phyloP scores from a whole-genome alignment of 106 monocot genomes.

The Triglochin maritima region DNA sequence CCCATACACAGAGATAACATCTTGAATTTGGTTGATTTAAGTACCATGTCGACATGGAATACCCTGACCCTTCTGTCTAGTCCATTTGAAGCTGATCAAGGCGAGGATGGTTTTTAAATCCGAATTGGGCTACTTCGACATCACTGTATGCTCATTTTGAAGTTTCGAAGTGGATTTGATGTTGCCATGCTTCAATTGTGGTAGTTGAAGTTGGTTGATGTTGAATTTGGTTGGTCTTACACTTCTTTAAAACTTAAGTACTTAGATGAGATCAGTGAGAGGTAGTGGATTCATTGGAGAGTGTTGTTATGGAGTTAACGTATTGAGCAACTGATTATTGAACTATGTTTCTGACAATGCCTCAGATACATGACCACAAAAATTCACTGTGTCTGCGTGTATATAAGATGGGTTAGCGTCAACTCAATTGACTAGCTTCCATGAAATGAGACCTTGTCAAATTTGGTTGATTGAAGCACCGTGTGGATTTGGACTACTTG shows the following conservation, averaged over 20 bases:
- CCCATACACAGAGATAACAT: too few relatives aligned
- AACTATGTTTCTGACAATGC: too few relatives aligned
- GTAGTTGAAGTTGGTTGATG: too few relatives aligned
- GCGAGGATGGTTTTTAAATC: conserved; percentile 45
- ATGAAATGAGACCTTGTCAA: too few relatives aligned
- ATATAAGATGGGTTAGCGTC: too few relatives aligned
- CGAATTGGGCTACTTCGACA: conserved; percentile 69
- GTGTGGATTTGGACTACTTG: conserved; percentile 60
- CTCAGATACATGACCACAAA: too few relatives aligned
- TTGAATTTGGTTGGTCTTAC: not conserved
- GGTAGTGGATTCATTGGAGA: not conserved
- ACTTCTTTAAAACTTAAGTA: too few relatives aligned
- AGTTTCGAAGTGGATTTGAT: not conserved
- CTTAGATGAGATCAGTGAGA: not conserved
- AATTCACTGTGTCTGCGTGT: too few relatives aligned
- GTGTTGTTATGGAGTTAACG: not conserved
- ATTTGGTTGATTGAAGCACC: too few relatives aligned
- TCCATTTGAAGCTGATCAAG: conserved; percentile 41
- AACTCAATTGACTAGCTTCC: too few relatives aligned
- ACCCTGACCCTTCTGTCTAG: conserved; percentile 17
- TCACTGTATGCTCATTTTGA: conserved; percentile 30
- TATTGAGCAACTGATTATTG: too few relatives aligned
- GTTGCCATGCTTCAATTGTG: not conserved
- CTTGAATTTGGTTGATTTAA: too few relatives aligned
- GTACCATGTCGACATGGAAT: conserved; percentile 38